Evolutionary conservation across 345 rosid species (phyloP).

Genomic region (Murraya paniculata): DNA sequence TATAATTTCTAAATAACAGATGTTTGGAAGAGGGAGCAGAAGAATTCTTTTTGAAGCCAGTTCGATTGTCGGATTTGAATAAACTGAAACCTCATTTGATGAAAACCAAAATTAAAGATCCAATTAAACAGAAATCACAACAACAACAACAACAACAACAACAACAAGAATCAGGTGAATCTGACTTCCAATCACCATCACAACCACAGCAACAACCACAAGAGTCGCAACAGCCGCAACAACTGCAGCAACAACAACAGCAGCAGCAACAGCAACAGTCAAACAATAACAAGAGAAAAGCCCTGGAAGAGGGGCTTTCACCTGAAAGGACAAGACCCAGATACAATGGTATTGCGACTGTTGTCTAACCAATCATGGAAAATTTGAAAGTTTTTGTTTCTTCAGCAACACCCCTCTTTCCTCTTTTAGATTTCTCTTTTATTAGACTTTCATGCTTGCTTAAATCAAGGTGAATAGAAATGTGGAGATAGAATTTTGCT

Average conservation of each 20-base stretch:
- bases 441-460: neutral
- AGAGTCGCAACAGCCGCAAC: neutral
- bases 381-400: neutral
- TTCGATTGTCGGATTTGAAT: slow-evolving; percentile 47
- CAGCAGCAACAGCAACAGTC: slow-evolving; percentile 5
- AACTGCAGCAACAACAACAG: slow-evolving; percentile 5
- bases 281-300: slow-evolving; percentile 53
- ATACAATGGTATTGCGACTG: slow-evolving; percentile 36
- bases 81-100: slow-evolving; percentile 54
- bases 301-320: slow-evolving; percentile 52
- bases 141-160: slow-evolving; percentile 11
- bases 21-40: slow-evolving; percentile 80
- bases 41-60: slow-evolving; percentile 69
- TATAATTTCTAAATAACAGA: slow-evolving; percentile 23
- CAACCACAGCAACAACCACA: neutral
- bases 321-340: slow-evolving; percentile 52
- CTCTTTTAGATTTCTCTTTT: neutral
- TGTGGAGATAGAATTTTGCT: slow-evolving; percentile 23
- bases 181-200: slow-evolving; percentile 13
- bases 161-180: slow-evolving; percentile 16
- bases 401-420: no score
- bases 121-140: slow-evolving; percentile 18
- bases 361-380: slow-evolving; percentile 22
- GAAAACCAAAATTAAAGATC: slow-evolving; percentile 39
- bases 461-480: slow-evolving; percentile 14